phyloP scores from a whole-genome alignment of 306 rosid genomes.

The Malus fusca region DNA sequence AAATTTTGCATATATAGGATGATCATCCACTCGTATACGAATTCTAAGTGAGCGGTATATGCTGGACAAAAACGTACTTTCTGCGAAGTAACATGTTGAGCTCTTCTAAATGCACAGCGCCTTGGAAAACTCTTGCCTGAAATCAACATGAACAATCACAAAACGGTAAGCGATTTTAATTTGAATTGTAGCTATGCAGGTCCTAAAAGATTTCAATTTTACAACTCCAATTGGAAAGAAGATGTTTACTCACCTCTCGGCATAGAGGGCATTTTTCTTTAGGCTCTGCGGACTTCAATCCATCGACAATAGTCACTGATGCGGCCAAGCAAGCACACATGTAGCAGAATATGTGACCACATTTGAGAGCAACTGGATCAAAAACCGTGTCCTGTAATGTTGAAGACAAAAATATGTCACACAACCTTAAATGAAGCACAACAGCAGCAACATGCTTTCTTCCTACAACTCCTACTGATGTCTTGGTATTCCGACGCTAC shows the following conservation, averaged over 20 bases:
- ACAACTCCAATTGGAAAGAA: not conserved
- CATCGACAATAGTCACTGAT: constrained; percentile 65
- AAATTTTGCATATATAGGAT: not conserved
- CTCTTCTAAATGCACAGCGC: constrained; percentile 71
- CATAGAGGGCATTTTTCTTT: constrained; percentile 85
- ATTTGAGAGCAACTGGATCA: constrained; percentile 85
- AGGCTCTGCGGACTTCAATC: constrained; percentile 50
- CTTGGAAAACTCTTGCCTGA: constrained; percentile 56
- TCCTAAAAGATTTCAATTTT: not conserved
- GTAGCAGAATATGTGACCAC: constrained; percentile 92
- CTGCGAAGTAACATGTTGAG: constrained; percentile 47
- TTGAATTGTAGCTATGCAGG: not conserved
- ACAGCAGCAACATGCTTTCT: not conserved
- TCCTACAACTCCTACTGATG: not conserved
- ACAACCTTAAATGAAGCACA: not conserved
- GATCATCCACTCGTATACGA: not conserved
- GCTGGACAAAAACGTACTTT: constrained; percentile 33
- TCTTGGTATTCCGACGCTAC: not conserved
- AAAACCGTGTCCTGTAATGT: constrained; percentile 72
- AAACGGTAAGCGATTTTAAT: not conserved
- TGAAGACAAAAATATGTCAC: not conserved
- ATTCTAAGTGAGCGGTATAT: not conserved
- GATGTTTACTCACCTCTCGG: constrained; percentile 44
- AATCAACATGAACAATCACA: constrained; percentile 10
- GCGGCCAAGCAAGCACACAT: constrained; percentile 91